Conservation (phyloP, 2,329 filamentous ascomycete species). For the Calonectria ilicicola region DNA sequence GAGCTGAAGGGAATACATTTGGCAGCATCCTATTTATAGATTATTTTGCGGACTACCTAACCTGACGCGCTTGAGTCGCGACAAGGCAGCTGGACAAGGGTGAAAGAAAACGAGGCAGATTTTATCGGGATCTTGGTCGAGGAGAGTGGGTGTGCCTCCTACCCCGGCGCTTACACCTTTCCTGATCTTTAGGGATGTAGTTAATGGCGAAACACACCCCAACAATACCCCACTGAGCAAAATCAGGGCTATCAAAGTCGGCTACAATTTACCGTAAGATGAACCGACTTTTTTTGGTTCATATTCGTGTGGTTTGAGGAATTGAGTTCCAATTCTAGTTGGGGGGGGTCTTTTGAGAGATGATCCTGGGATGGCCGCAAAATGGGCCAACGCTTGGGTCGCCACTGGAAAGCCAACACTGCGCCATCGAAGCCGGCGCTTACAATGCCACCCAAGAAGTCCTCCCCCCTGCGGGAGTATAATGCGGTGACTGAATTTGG, state of each 20-base stretch:
- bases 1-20: rapidly evolving
- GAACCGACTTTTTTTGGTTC: not conserved
- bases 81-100: not conserved
- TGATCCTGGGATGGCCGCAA: not conserved
- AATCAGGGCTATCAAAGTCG: not conserved
- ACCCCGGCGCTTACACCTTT: not conserved
- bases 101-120: not conserved
- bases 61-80: not conserved
- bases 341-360: too few species aligned
- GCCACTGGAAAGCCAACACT: not conserved
- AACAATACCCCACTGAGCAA: too few species aligned
- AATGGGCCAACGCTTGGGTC: slow-evolving; percentile 1
- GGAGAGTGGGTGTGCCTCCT: not conserved
- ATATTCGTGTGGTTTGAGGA: not conserved
- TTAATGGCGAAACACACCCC: too few species aligned
- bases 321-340: too few species aligned
- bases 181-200: not conserved
- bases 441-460: not conserved
- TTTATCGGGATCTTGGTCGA: not conserved
- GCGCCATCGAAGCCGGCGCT: not conserved
- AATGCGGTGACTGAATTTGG: too few species aligned
- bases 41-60: not conserved
- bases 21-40: not conserved
- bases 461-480: too few species aligned
- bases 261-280: not conserved